Conservation (phyloP, 2,329 filamentous ascomycete species). For the Dryadomyces quercus-mongolicae region DNA sequence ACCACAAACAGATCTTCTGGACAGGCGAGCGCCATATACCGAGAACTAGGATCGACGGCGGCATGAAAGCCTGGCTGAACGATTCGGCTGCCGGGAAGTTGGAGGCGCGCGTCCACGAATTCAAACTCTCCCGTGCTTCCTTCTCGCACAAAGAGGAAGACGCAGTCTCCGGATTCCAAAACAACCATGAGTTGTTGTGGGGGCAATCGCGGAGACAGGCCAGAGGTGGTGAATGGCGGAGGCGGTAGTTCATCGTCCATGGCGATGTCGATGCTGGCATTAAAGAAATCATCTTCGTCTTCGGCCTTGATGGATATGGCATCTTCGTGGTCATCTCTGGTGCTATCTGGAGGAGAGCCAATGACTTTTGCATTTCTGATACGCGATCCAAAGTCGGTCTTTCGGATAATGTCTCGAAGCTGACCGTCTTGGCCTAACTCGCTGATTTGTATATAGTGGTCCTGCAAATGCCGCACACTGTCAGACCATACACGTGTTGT, state of each 20-base stretch:
- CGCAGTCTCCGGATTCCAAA: constrained; percentile 57
- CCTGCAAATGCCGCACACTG: constrained; percentile 27
- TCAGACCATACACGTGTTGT: neutral
- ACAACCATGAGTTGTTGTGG: constrained; percentile 74
- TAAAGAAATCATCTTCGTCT: neutral
- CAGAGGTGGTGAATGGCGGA: neutral
- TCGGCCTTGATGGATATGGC: constrained; percentile 3
- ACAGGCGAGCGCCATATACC: constrained; percentile 56
- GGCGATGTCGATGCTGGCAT: neutral
- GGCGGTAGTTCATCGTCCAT: neutral
- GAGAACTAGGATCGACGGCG: constrained; percentile 65
- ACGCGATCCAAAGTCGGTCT: constrained; percentile 63
- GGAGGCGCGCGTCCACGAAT: constrained; percentile 49
- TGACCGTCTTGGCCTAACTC: constrained; percentile 59
- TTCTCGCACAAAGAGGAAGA: constrained; percentile 60
- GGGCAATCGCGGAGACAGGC: constrained; percentile 32
- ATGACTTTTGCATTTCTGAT: constrained; percentile 73
- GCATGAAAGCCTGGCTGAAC: constrained; percentile 53
- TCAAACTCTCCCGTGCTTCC: constrained; percentile 32
- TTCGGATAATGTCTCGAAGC: constrained; percentile 64
- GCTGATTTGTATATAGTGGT: constrained; percentile 69
- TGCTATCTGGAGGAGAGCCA: constrained; percentile 35
- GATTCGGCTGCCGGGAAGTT: constrained; percentile 44
- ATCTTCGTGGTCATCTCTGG: constrained; percentile 15
- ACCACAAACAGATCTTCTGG: constrained; percentile 59